phyloP scores from a whole-genome alignment of 2,329 filamentous ascomycete genomes.

The Fusarium sp. region DNA sequence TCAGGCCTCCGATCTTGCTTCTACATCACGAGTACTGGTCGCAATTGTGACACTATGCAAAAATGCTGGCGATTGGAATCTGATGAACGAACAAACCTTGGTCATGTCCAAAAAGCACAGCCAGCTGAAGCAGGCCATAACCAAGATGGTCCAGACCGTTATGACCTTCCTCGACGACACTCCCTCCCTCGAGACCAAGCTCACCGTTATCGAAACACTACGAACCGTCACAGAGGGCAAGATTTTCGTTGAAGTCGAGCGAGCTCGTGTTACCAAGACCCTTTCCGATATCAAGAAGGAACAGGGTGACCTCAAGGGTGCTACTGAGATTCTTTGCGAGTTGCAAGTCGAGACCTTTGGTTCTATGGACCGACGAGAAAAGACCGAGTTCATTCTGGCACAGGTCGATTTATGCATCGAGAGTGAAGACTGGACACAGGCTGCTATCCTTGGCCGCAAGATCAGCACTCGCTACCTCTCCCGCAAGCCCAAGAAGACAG shows the following conservation, averaged over 20 bases:
- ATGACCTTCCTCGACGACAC: constrained; percentile 92
- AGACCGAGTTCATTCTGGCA: constrained; percentile 98
- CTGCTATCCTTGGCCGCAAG: constrained; percentile 92
- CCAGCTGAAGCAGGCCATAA: constrained; percentile 98
- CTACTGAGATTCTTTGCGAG: constrained; percentile 94
- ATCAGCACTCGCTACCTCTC: constrained; percentile 95
- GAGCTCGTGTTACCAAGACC: constrained; percentile 93
- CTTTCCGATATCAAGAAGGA: constrained; percentile 97
- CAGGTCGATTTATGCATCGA: constrained; percentile 96
- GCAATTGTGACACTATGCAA: constrained; percentile 95
- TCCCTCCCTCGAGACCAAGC: constrained; percentile 86
- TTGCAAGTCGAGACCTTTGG: constrained; percentile 99
- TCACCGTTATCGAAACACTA: constrained; percentile 93
- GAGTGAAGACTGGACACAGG: constrained; percentile 95
- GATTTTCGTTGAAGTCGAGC: constrained; percentile 99
- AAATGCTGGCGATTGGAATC: constrained; percentile 89
- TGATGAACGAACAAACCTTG: constrained; percentile 96
- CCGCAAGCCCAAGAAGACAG: constrained; percentile 89
- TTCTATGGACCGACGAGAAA: constrained; percentile 96
- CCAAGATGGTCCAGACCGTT: constrained; percentile 98
- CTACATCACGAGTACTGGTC: constrained; percentile 89
- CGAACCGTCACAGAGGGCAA: constrained; percentile 98
- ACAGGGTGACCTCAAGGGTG: constrained; percentile 90
- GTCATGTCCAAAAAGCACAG: constrained; percentile 99
- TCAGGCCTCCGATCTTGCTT: constrained; percentile 93